Base-by-base conservation (phyloP, 139 green algal species). In the Chlamydomonas schloesseri region DNA sequence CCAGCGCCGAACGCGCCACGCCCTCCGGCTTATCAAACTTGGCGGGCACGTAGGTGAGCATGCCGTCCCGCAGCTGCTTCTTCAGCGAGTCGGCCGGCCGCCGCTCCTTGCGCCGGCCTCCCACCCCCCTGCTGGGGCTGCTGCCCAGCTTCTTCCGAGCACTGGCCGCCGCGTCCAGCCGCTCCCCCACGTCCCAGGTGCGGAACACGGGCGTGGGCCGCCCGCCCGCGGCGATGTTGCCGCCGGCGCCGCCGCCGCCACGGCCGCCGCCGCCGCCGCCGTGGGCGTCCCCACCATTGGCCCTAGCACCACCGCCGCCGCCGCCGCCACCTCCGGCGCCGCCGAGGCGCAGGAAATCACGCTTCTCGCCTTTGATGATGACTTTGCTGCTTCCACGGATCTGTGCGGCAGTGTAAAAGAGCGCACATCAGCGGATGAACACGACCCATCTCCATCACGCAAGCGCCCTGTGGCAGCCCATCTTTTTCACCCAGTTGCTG, bases 11-110 rank as follows among this genome's bases (percentile, higher is more conserved):
- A 3, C 67, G 28, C 28, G 36, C 64, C 79, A 76, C 67, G 67
- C 34, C 42, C 42, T 69, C 65, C 6, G 67, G 79, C 65, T 50
- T 21, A 67, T 85, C 10, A 18, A 77, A 58, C 47, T 69, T 68
- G 20, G 65, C 72, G 4, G 65, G 67, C 67, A 85, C 67, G 65
- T 77, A 85, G n/a, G 79, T 20, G n/a, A 76, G 50, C 79, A 85
- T 85, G 31, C 79, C 79, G 23, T 76, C 67, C 28, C 79, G 36
- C 31, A 85, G 79, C 79, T 76, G 37, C 33, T 50, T 33, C 47
- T 13, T 6, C 34, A 62, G 28, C 13, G 71, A 46, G 46, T 78
- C 71, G 1, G 13, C 55, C 55, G 55, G 20, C 55, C 55, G 20
- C 55, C 55, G 55, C 55, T 26, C 55, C 55, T 26, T 64, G 18